Evolutionary conservation across 805 yeast genomes (phyloP).

Genomic region (Starmerella vaccinii): DNA sequence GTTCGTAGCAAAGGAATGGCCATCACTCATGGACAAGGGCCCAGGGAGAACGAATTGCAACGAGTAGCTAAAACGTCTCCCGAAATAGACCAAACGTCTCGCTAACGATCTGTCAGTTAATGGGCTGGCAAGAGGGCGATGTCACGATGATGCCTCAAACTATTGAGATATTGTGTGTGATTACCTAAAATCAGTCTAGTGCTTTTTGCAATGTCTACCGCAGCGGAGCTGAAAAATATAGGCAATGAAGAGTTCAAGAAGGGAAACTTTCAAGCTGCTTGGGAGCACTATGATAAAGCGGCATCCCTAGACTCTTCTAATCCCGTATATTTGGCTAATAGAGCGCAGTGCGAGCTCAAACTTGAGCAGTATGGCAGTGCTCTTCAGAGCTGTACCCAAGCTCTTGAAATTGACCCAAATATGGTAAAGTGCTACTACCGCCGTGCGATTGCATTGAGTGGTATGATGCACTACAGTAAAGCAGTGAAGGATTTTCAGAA

Average conservation of each 20-base stretch:
- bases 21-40: slow-evolving; percentile 3
- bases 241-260: slow-evolving; percentile 61
- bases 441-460: slow-evolving; percentile 71
- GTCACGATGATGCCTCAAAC: background rate
- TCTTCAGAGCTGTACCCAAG: slow-evolving; percentile 61
- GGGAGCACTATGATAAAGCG: slow-evolving; percentile 59
- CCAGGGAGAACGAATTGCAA: background rate
- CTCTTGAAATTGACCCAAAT: slow-evolving; percentile 54
- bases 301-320: slow-evolving; percentile 49
- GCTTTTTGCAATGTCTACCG: slow-evolving; percentile 4
- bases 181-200: background rate
- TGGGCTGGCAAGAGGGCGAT: background rate
- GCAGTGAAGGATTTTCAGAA: slow-evolving; percentile 59
- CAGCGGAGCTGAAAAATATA: slow-evolving; percentile 38
- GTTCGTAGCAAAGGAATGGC: background rate
- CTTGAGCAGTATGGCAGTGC: slow-evolving; percentile 81
- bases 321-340: slow-evolving; percentile 66
- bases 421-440: slow-evolving; percentile 78
- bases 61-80: background rate
- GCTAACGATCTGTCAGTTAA: background rate
- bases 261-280: slow-evolving; percentile 53
- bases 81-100: background rate
- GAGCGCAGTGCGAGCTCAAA: slow-evolving; percentile 83
- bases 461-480: slow-evolving; percentile 62
- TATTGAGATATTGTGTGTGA: background rate